Evolutionary conservation across 2,329 filamentous ascomycete genomes (phyloP).

Genomic region (Neonectria punicea): DNA sequence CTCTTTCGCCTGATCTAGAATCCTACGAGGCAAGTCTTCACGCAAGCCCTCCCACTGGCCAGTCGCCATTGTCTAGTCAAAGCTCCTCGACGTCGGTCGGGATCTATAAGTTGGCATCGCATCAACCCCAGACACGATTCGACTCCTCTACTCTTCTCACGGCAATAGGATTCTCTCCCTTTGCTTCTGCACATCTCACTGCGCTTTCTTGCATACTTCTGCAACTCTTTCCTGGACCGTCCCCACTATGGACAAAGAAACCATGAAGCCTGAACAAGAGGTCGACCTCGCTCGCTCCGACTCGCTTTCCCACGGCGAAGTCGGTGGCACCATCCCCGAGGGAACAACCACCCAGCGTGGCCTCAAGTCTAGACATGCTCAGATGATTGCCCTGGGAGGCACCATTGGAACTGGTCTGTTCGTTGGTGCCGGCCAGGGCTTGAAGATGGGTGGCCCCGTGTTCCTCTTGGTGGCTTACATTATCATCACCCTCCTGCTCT

Average conservation of each 20-base stretch:
- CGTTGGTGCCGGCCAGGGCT: constrained; percentile 9
- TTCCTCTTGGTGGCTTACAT: constrained; percentile 13
- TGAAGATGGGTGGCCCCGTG: constrained; percentile 10
- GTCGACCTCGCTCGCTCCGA: constrained; percentile 10
- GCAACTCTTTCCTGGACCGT: neutral
- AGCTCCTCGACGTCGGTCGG: neutral
- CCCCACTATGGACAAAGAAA: constrained; percentile 21
- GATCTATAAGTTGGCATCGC: constrained; percentile 9
- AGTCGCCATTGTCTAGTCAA: neutral
- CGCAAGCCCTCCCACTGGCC: too few relatives aligned
- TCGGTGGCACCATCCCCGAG: constrained; percentile 9
- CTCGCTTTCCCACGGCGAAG: constrained; percentile 15
- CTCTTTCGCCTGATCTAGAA: too few relatives aligned
- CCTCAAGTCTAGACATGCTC: constrained; percentile 23
- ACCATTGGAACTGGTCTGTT: constrained; percentile 17
- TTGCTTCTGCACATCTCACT: neutral
- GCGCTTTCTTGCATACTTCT: neutral
- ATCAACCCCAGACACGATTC: neutral
- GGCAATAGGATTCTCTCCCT: neutral
- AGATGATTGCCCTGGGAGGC: constrained; percentile 22
- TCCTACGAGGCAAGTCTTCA: too few relatives aligned
- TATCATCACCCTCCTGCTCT: constrained; percentile 15
- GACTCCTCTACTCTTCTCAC: neutral
- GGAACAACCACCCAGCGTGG: constrained; percentile 15
- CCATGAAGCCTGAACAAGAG: constrained; percentile 4